These are phyloP conservation scores for Phialophora macrospora DNA, from an alignment of 2,329 filamentous ascomycete genomes.

Conservation along the genomic window DNA sequence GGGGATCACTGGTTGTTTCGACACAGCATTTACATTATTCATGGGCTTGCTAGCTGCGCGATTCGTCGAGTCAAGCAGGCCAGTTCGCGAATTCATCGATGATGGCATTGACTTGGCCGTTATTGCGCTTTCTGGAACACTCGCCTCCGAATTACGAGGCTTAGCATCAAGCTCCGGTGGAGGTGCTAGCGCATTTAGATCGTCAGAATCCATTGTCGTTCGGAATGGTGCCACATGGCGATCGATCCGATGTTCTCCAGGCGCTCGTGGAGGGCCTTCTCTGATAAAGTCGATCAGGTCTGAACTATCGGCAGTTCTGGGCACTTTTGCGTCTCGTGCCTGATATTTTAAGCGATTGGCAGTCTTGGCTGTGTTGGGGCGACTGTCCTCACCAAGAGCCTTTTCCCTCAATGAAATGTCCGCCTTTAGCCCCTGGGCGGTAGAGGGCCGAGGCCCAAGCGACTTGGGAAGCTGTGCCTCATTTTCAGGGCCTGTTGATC, in stretches of 20 bases:
- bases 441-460: slow-evolving; percentile 32
- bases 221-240: slow-evolving; percentile 84
- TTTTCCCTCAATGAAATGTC: slow-evolving; percentile 7
- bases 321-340: slow-evolving; percentile 72
- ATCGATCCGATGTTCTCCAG: slow-evolving; percentile 70
- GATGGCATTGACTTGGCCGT: slow-evolving; percentile 64
- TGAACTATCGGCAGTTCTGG: slow-evolving; percentile 70
- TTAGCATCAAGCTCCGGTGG: slow-evolving; percentile 40
- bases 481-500: slow-evolving; percentile 75
- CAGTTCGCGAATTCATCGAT: slow-evolving; percentile 75
- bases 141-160: slow-evolving; percentile 48
- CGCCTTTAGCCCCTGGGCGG: slow-evolving; percentile 22
- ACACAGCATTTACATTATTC: slow-evolving; percentile 24
- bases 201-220: slow-evolving; percentile 83
- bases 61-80: slow-evolving; percentile 59
- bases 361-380: slow-evolving; percentile 28
- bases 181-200: slow-evolving; percentile 54
- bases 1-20: slow-evolving; percentile 36
- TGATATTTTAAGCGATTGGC: slow-evolving; percentile 58
- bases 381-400: slow-evolving; percentile 7
- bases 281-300: slow-evolving; percentile 96
- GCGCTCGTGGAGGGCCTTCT: slow-evolving; percentile 71
- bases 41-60: slow-evolving; percentile 34
- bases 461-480: slow-evolving; percentile 40
- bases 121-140: slow-evolving; percentile 52